These are phyloP conservation scores for Neurospora sp. DNA, from an alignment of 495 filamentous ascomycete genomes.

Conservation along the genomic window DNA sequence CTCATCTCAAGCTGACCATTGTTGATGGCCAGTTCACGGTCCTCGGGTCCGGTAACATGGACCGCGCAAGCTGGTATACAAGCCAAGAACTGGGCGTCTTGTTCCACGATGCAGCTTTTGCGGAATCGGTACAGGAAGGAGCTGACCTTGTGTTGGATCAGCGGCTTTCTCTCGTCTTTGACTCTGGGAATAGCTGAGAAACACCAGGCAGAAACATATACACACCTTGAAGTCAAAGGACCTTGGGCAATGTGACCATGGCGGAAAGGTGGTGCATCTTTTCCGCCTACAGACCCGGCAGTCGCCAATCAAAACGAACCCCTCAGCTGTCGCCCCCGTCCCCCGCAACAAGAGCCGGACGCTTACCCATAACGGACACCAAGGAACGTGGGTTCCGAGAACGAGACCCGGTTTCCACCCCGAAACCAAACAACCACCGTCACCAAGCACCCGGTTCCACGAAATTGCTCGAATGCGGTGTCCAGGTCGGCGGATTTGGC, in stretches of 20 bases:
- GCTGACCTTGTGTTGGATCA: conserved; percentile 34
- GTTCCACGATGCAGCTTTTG: conserved; percentile 42
- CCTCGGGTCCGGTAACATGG: conserved; percentile 66
- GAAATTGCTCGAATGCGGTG: background rate
- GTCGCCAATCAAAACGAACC: background rate
- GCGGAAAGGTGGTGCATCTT: conserved; percentile 17
- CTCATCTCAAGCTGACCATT: conserved; percentile 60
- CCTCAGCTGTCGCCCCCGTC: conserved; percentile 4
- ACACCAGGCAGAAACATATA: background rate
- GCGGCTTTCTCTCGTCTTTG: conserved; percentile 30
- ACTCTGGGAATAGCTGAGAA: conserved; percentile 10
- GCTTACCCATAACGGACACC: conserved; percentile 19
- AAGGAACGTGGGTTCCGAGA: conserved; percentile 26
- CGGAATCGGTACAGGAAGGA: conserved; percentile 25
- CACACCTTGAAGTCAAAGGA: background rate
- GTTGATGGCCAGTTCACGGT: conserved; percentile 51
- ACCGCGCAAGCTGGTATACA: conserved; percentile 67
- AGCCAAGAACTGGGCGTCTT: conserved; percentile 67
- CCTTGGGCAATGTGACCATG: conserved; percentile 12
- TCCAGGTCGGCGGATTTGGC: conserved; percentile 20
- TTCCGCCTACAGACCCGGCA: conserved; percentile 8
- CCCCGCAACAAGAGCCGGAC: conserved; percentile 17
- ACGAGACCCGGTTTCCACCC: conserved; percentile 15
- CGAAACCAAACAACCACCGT: background rate
- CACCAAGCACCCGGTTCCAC: conserved; percentile 15